phyloP scores from a whole-genome alignment of 2,329 filamentous ascomycete species.

The Cercospora sp. region DNA sequence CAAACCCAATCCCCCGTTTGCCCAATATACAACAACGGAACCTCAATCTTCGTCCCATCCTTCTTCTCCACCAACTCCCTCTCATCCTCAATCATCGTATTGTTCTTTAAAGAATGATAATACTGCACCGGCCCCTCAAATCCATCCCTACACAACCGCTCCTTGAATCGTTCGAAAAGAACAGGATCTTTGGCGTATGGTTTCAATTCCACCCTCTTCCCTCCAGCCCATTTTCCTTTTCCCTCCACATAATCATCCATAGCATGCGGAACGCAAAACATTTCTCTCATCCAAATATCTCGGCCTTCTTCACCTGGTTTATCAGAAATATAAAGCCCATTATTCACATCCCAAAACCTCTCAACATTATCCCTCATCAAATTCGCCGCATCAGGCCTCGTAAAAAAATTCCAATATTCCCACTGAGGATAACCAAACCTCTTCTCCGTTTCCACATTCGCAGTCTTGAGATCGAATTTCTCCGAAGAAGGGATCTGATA shows the following conservation, averaged over 20 bases:
- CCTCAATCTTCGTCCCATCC: conserved; percentile 34
- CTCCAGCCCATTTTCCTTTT: conserved; percentile 23
- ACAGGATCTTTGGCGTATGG: conserved; percentile 39
- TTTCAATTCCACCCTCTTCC: conserved; percentile 32
- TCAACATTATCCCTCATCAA: conserved; percentile 30
- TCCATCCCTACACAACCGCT: conserved; percentile 37
- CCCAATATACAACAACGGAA: conserved; percentile 38
- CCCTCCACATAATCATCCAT: conserved; percentile 38
- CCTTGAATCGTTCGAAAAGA: conserved; percentile 38
- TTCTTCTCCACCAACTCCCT: conserved; percentile 28
- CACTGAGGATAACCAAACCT: conserved; percentile 42
- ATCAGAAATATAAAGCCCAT: conserved; percentile 27
- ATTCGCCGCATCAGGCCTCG: conserved; percentile 27
- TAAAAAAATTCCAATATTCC: conserved; percentile 52
- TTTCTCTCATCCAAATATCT: conserved; percentile 38
- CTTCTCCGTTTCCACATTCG: conserved; percentile 39
- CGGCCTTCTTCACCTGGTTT: conserved; percentile 29
- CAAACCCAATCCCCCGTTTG: conserved; percentile 35
- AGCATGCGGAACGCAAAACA: conserved; percentile 42
- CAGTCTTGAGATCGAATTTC: conserved; percentile 43
- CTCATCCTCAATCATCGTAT: conserved; percentile 35
- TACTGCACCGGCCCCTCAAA: conserved; percentile 41
- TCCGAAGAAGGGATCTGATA: conserved; percentile 39
- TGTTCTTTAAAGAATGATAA: conserved; percentile 39
- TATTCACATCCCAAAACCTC: conserved; percentile 31